These are phyloP conservation scores for Aureobasidium subglaciale DNA, from an alignment of 2,329 filamentous ascomycete genomes.

Conservation along the genomic window DNA sequence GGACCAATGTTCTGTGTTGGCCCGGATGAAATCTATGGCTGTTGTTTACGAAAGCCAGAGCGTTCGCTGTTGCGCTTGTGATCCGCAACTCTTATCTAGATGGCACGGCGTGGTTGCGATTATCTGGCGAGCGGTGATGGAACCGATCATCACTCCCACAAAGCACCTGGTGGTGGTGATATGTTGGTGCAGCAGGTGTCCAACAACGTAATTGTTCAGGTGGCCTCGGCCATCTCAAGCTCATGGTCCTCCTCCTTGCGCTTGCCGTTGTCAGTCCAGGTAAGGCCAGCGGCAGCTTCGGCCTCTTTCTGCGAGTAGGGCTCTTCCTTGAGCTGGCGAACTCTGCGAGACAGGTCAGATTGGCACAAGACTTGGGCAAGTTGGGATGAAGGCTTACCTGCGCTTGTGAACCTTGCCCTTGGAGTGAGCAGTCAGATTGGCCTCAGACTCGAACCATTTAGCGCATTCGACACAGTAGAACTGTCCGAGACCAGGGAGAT, in stretches of 20 bases:
- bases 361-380: neutral
- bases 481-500: slow-evolving; percentile 77
- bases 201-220: neutral
- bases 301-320: slow-evolving; percentile 82
- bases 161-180: neutral
- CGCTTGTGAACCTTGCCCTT: slow-evolving; percentile 92
- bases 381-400: slow-evolving; percentile 47
- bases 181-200: neutral
- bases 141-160: no score
- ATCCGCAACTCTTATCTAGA: neutral
- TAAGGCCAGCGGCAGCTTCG: slow-evolving; percentile 68
- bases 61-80: neutral
- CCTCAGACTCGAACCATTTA: slow-evolving; percentile 88
- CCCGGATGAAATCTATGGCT: neutral
- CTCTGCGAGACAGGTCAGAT: slow-evolving; percentile 41
- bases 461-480: slow-evolving; percentile 90
- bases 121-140: neutral
- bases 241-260: slow-evolving; percentile 12
- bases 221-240: slow-evolving; percentile 9
- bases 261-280: slow-evolving; percentile 54
- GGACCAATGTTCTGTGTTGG: neutral
- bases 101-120: neutral
- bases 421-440: slow-evolving; percentile 65
- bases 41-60: neutral
- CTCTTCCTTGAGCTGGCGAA: slow-evolving; percentile 75